Percentiles rank a stretch among this genome's conserved stretches.
Evolutionary conservation across 768 basidiomycete genomes (phyloP).

Genomic region (Mrakia frigida): DNA sequence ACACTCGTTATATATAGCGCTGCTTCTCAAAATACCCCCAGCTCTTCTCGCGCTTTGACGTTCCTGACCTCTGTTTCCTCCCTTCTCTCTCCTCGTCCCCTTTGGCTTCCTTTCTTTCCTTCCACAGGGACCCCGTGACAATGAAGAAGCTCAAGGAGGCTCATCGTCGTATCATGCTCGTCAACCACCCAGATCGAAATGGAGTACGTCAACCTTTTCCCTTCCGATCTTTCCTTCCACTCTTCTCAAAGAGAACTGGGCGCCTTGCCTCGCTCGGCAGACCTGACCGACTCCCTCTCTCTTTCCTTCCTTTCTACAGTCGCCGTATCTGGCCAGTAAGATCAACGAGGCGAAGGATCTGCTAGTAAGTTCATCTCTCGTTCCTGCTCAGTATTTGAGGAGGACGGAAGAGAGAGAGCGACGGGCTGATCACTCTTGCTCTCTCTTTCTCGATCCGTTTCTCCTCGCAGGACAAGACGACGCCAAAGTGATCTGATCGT

Average conservation of each 20-base stretch:
- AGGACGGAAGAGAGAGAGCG: background rate
- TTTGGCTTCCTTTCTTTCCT: background rate
- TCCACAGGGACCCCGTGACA: constrained; percentile 69
- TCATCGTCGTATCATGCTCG: constrained; percentile 93
- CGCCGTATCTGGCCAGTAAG: constrained; percentile 97
- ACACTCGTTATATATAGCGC: too few relatives aligned
- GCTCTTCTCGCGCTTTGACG: too few relatives aligned
- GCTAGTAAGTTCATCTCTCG: constrained; percentile 47
- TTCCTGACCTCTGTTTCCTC: too few relatives aligned
- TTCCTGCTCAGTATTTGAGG: background rate
- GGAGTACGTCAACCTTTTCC: constrained; percentile 48
- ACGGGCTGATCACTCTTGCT: background rate
- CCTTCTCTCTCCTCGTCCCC: background rate
- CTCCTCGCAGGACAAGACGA: constrained; percentile 13
- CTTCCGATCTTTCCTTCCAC: too few relatives aligned
- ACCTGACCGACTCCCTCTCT: background rate
- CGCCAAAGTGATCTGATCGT: constrained; percentile 9
- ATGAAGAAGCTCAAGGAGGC: constrained; percentile 83
- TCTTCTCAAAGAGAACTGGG: background rate
- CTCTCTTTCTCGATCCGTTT: background rate
- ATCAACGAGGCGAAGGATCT: constrained; percentile 97
- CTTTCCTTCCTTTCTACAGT: constrained; percentile 39
- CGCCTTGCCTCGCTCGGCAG: background rate
- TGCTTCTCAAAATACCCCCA: too few relatives aligned
- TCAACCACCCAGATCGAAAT: constrained; percentile 97